Percentiles rank a stretch among this genome's conserved stretches.
These are phyloP conservation scores for Talaromyces piceae DNA, from an alignment of 2,329 filamentous ascomycete genomes.

Conservation along the genomic window DNA sequence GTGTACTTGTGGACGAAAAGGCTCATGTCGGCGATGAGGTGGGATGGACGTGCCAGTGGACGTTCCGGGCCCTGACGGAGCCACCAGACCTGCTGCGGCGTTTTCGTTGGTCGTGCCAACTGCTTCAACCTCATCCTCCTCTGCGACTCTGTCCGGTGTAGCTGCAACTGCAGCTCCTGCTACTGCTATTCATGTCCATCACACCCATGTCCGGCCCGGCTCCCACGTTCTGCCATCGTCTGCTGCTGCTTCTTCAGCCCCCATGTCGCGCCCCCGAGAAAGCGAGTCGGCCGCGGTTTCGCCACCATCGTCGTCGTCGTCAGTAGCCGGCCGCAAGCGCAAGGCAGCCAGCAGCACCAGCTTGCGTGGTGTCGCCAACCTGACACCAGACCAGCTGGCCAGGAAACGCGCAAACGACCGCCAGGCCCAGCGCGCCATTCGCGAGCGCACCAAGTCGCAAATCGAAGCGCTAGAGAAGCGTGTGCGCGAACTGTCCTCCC, in stretches of 20 bases:
- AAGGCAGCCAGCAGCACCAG: slow-evolving; percentile 32
- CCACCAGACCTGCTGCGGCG: background rate
- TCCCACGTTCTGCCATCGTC: too few relatives aligned
- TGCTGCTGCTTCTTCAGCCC: too few relatives aligned
- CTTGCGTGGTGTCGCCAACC: slow-evolving; percentile 71
- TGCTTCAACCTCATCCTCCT: background rate
- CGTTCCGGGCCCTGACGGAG: background rate
- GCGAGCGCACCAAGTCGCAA: slow-evolving; percentile 71
- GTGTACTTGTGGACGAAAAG: too few relatives aligned
- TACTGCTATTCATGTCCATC: background rate
- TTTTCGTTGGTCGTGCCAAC: slow-evolving; percentile 11
- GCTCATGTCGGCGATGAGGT: background rate
- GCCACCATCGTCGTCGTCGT: too few relatives aligned
- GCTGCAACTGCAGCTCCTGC: background rate
- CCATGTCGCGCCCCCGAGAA: too few relatives aligned
- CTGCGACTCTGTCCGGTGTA: too few relatives aligned
- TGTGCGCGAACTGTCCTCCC: slow-evolving; percentile 68
- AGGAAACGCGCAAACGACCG: slow-evolving; percentile 89
- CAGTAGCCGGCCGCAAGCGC: slow-evolving; percentile 32
- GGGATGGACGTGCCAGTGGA: background rate
- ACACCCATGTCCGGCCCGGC: slow-evolving; percentile 18
- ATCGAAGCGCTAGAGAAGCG: slow-evolving; percentile 67
- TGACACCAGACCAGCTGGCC: slow-evolving; percentile 80
- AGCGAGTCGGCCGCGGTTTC: slow-evolving; percentile 11
- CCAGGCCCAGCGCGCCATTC: slow-evolving; percentile 77